A percentile compares a stretch with the other conserved stretches of the same genome.
phyloP scores from a whole-genome alignment of 176 grass and related monocot genomes.

The Avena insularis region DNA sequence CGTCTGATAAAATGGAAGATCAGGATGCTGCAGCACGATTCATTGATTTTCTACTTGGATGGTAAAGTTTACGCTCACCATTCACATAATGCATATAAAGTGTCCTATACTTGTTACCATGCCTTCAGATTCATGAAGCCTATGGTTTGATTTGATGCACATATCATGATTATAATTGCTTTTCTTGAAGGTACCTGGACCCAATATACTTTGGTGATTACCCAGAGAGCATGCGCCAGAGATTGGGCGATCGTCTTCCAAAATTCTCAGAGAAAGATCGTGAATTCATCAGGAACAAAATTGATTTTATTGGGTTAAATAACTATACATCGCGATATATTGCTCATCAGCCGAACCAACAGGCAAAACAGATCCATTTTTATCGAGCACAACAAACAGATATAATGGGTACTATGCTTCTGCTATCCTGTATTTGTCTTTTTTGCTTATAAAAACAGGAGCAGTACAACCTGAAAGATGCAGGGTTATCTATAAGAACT shows the following conservation, averaged over 20 bases:
- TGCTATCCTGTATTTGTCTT: neutral
- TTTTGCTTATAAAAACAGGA: neutral
- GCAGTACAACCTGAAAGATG: neutral
- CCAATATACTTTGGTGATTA: slow-evolving; percentile 97
- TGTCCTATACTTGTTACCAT: neutral
- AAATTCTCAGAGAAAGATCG: slow-evolving; percentile 87
- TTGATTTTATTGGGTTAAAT: slow-evolving; percentile 96
- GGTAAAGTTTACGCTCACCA: slow-evolving; percentile 48
- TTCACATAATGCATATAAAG: neutral
- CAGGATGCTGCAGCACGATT: slow-evolving; percentile 69
- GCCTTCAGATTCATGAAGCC: neutral
- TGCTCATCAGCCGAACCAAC: slow-evolving; percentile 51
- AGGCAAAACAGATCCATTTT: slow-evolving; percentile 57
- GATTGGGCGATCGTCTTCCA: slow-evolving; percentile 77
- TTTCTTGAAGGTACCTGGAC: slow-evolving; percentile 77
- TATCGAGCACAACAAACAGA: slow-evolving; percentile 71
- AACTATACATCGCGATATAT: slow-evolving; percentile 93
- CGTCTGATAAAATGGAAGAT: slow-evolving; percentile 82
- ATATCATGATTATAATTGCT: slow-evolving; percentile 13
- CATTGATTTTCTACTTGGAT: slow-evolving; percentile 94
- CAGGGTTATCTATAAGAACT: neutral
- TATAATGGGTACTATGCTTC: slow-evolving; percentile 65
- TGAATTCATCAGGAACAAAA: slow-evolving; percentile 79
- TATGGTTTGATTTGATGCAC: neutral
- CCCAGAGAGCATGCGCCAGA: slow-evolving; percentile 79